phyloP scores from a whole-genome alignment of 75 land plant species.

The Picea sitchensis region DNA sequence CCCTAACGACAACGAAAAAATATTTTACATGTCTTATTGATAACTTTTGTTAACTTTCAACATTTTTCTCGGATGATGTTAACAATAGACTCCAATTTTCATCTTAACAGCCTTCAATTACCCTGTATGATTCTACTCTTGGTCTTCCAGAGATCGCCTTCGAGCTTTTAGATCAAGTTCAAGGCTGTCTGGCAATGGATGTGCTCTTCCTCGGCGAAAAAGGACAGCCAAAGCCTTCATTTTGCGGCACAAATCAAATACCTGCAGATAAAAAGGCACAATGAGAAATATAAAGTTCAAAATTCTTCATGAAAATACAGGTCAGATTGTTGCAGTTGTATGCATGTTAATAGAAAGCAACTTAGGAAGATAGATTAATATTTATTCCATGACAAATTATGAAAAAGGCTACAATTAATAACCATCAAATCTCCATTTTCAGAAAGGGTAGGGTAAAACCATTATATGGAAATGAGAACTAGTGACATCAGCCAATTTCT shows the following conservation, averaged over 20 bases:
- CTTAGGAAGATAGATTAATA: background rate
- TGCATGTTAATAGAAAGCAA: background rate
- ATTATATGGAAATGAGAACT: too few relatives aligned
- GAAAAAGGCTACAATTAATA: background rate
- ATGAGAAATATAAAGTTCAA: background rate
- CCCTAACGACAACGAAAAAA: too few relatives aligned
- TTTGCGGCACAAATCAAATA: constrained; percentile 65
- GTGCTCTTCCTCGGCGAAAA: constrained; percentile 66
- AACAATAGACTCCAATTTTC: constrained; percentile 7
- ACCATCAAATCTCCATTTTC: too few relatives aligned
- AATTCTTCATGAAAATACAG: background rate
- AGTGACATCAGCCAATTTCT: too few relatives aligned
- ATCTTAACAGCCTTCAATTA: background rate
- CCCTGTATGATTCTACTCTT: constrained; percentile 18
- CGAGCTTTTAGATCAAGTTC: constrained; percentile 58
- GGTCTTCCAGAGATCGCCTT: constrained; percentile 73
- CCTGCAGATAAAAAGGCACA: constrained; percentile 37
- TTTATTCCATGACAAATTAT: background rate
- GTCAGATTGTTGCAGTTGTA: background rate
- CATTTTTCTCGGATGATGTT: background rate
- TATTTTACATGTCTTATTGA: too few relatives aligned
- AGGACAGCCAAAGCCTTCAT: constrained; percentile 77
- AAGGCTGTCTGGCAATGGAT: constrained; percentile 71
- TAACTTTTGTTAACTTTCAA: too few relatives aligned
- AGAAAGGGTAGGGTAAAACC: too few relatives aligned